Evolutionary conservation across 495 filamentous ascomycete genomes (phyloP).

Genomic region (Xylaria grammica): DNA sequence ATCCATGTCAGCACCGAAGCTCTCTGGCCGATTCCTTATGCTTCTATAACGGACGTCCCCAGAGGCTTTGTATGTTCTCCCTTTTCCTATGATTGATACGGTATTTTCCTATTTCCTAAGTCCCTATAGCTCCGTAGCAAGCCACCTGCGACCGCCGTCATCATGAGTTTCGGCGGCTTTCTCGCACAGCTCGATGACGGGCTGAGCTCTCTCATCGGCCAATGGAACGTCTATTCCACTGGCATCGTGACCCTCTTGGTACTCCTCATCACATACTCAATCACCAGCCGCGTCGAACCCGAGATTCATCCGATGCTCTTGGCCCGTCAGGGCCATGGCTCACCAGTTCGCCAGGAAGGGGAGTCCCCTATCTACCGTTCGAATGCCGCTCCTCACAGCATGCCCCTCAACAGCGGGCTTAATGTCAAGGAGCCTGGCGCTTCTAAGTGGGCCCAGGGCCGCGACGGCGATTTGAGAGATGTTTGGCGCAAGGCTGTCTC

Average conservation of each 20-base stretch:
- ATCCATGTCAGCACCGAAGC: slow-evolving; percentile 14
- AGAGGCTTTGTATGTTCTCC: slow-evolving; percentile 10
- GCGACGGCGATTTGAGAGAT: slow-evolving; percentile 90
- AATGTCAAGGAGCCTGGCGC: slow-evolving; percentile 83
- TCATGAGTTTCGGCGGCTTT: slow-evolving; percentile 59
- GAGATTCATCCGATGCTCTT: slow-evolving; percentile 92
- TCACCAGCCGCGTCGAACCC: slow-evolving; percentile 64
- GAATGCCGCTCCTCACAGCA: slow-evolving; percentile 79
- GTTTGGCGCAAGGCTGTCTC: slow-evolving; percentile 81
- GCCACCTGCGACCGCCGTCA: slow-evolving; percentile 22
- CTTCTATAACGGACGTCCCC: slow-evolving; percentile 16
- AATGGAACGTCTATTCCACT: slow-evolving; percentile 81
- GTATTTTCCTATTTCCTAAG: not conserved
- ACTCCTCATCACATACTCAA: slow-evolving; percentile 57
- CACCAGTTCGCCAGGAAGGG: slow-evolving; percentile 79
- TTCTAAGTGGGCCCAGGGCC: slow-evolving; percentile 79
- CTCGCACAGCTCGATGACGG: slow-evolving; percentile 69
- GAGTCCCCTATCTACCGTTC: slow-evolving; percentile 85
- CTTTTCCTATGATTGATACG: slow-evolving; percentile 7
- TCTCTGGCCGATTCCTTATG: slow-evolving; percentile 24
- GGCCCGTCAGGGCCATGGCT: slow-evolving; percentile 77
- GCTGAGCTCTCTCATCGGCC: slow-evolving; percentile 68
- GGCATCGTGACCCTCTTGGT: slow-evolving; percentile 65
- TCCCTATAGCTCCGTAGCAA: not conserved
- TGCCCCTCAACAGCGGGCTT: slow-evolving; percentile 80